Conservation (phyloP, 179 eudicot species). For the Beta corolliflora region DNA sequence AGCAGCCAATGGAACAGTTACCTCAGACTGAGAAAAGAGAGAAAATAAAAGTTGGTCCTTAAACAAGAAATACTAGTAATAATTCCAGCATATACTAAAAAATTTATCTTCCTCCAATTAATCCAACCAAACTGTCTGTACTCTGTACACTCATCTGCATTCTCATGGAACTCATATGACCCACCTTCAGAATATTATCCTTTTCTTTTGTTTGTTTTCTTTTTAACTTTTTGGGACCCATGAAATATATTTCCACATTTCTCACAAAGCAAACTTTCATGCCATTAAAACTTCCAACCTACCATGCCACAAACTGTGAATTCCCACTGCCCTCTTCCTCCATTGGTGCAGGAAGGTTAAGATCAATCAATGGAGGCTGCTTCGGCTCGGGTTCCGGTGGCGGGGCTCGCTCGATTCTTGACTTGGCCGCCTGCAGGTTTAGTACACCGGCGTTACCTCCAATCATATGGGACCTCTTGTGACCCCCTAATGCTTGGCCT, state of each 20-base stretch:
- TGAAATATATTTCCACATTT: slow-evolving; percentile 13
- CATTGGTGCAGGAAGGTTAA: slow-evolving; percentile 74
- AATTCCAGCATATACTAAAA: slow-evolving; percentile 12
- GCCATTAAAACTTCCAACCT: slow-evolving; percentile 39
- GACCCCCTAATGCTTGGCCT: slow-evolving; percentile 97
- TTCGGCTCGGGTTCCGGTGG: slow-evolving; percentile 32
- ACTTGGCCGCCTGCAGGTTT: not conserved
- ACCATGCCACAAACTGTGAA: slow-evolving; percentile 57
- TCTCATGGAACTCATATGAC: slow-evolving; percentile 37
- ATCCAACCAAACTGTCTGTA: slow-evolving; percentile 33
- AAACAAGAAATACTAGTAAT: slow-evolving; percentile 7
- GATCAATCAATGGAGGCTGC: slow-evolving; percentile 53
- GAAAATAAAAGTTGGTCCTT: slow-evolving; percentile 19
- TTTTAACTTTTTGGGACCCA: slow-evolving; percentile 17
- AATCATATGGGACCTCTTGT: slow-evolving; percentile 87
- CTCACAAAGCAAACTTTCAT: slow-evolving; percentile 28
- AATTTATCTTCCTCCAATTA: slow-evolving; percentile 13
- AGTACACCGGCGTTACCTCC: slow-evolving; percentile 17
- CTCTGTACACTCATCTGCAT: slow-evolving; percentile 31
- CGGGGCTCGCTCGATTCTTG: not conserved
- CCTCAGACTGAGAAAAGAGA: slow-evolving; percentile 4
- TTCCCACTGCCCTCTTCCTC: slow-evolving; percentile 61
- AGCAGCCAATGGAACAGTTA: slow-evolving; percentile 30
- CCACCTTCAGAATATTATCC: slow-evolving; percentile 30
- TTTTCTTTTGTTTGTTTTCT: not conserved